Evolutionary conservation across 2,329 filamentous ascomycete genomes (phyloP).

Genomic region (Neocucurbitaria cava): DNA sequence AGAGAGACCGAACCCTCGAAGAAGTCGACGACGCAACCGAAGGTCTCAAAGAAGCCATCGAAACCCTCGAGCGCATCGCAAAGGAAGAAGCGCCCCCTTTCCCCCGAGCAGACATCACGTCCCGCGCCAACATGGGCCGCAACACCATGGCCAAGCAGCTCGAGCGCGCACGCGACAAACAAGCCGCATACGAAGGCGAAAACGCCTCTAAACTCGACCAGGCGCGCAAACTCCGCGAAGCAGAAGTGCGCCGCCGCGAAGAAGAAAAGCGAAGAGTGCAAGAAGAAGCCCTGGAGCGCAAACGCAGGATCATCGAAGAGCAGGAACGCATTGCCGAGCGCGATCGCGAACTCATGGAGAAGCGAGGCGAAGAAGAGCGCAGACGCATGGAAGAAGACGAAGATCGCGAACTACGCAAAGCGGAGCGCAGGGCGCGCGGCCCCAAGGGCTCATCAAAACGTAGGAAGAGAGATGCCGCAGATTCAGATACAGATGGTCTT

Average conservation of each 20-base stretch:
- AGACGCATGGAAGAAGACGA: constrained; percentile 67
- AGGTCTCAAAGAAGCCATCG: constrained; percentile 86
- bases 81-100: constrained; percentile 77
- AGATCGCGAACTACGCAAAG: constrained; percentile 81
- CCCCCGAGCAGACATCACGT: constrained; percentile 87
- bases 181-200: constrained; percentile 90
- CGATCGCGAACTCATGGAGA: constrained; percentile 73
- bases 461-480: constrained; percentile 67
- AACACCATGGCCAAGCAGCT: constrained; percentile 95
- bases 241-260: constrained; percentile 78
- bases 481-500: constrained; percentile 54
- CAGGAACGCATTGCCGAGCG: constrained; percentile 79
- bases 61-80: constrained; percentile 66
- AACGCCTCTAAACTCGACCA: constrained; percentile 87
- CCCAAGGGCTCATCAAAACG: constrained; percentile 51
- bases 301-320: constrained; percentile 85
- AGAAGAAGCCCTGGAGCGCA: constrained; percentile 74
- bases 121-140: constrained; percentile 94
- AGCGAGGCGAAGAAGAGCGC: constrained; percentile 74
- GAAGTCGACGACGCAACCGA: constrained; percentile 82
- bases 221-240: constrained; percentile 80
- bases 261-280: constrained; percentile 73
- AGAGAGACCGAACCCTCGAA: constrained; percentile 76
- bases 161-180: constrained; percentile 80
- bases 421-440: constrained; percentile 59